A percentile compares a stretch with the other conserved stretches of the same genome.
phyloP scores from a whole-genome alignment of 306 rosid species.

The Malus fusca region DNA sequence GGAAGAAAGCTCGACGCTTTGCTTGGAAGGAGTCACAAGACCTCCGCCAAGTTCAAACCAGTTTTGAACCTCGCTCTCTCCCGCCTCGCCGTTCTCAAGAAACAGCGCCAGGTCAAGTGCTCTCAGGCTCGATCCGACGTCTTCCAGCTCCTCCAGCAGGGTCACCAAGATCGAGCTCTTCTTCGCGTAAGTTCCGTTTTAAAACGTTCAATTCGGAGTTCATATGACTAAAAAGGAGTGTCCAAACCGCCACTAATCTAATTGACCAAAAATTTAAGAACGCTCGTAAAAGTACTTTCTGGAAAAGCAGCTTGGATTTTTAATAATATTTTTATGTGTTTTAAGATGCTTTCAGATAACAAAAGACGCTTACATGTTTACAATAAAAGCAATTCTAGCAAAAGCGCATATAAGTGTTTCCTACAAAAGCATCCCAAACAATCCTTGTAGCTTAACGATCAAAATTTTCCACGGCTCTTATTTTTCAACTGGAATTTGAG shows the following conservation, averaged over 20 bases:
- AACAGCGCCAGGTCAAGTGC: conserved; percentile 52
- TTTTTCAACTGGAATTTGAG: background rate
- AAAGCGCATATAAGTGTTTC: too few relatives aligned
- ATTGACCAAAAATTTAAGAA: too few relatives aligned
- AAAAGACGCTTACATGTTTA: too few relatives aligned
- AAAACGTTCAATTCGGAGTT: too few relatives aligned
- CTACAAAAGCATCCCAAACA: too few relatives aligned
- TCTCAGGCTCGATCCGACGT: conserved; percentile 61
- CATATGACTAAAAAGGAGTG: too few relatives aligned
- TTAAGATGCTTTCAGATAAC: background rate
- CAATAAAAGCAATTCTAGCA: too few relatives aligned
- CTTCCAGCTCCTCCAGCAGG: conserved; percentile 62
- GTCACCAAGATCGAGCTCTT: conserved; percentile 69
- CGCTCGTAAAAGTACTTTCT: too few relatives aligned
- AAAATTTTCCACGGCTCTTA: background rate
- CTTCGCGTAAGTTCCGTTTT: conserved; percentile 45
- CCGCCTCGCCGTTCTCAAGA: conserved; percentile 61
- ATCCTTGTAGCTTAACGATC: too few relatives aligned
- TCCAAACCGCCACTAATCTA: too few relatives aligned
- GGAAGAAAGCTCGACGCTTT: conserved; percentile 69
- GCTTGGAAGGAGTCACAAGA: conserved; percentile 48
- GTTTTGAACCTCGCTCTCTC: conserved; percentile 51
- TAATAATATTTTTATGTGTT: too few relatives aligned
- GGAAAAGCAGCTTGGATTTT: background rate
- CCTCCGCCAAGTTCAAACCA: conserved; percentile 52